Evolutionary conservation across 2,329 filamentous ascomycete genomes (phyloP).

Genomic region (Hirsutella rhossiliensis): DNA sequence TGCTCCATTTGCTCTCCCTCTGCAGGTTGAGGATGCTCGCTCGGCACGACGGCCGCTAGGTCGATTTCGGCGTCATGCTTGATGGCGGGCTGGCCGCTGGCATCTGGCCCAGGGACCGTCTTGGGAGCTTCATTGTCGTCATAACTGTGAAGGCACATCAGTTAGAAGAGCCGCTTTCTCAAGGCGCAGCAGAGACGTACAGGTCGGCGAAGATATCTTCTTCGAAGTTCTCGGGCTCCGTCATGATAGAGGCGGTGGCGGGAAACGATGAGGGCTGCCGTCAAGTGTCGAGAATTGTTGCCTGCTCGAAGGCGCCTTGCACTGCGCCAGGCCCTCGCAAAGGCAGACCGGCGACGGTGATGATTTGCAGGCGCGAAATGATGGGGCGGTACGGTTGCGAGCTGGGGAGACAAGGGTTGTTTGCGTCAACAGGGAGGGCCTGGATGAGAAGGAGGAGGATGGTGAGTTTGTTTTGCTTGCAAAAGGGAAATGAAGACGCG

Average conservation of each 20-base stretch:
- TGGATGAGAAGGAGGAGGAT: too few relatives aligned
- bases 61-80: slow-evolving; percentile 16
- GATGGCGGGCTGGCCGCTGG: slow-evolving; percentile 14
- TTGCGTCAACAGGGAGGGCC: too few relatives aligned
- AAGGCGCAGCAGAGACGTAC: slow-evolving; percentile 37
- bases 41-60: slow-evolving; percentile 6
- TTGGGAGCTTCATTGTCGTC: slow-evolving; percentile 48
- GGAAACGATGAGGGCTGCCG: not conserved
- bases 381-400: too few relatives aligned
- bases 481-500: too few relatives aligned
- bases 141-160: slow-evolving; percentile 34
- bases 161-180: not conserved
- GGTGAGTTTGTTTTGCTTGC: too few relatives aligned
- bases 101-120: slow-evolving; percentile 19
- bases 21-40: slow-evolving; percentile 4
- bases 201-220: slow-evolving; percentile 94
- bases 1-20: slow-evolving; percentile 31
- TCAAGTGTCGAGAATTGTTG: too few relatives aligned
- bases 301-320: too few relatives aligned
- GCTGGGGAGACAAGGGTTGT: too few relatives aligned
- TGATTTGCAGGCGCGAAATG: too few relatives aligned
- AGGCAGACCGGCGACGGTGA: too few relatives aligned
- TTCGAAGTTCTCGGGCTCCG: slow-evolving; percentile 71
- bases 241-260: slow-evolving; percentile 40
- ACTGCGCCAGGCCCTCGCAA: too few relatives aligned